Evolutionary conservation across 306 rosid genomes (phyloP).

Genomic region (Ceratonia siliqua): DNA sequence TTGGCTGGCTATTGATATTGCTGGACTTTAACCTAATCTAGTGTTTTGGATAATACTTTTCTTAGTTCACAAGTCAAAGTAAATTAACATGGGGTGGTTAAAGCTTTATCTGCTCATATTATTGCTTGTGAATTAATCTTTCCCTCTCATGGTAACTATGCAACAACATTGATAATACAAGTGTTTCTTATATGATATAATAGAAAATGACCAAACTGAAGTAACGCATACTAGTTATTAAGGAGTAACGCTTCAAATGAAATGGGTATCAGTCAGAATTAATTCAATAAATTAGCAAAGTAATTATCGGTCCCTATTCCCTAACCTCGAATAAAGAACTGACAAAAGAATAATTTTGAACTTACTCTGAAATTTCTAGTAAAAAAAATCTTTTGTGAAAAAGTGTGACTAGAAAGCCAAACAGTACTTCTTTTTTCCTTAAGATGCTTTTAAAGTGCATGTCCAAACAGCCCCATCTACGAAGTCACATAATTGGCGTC

Average conservation of each 20-base stretch:
- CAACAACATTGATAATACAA: too few species aligned
- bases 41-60: not conserved
- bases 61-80: conserved; percentile 1
- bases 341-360: not conserved
- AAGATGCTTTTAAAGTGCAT: not conserved
- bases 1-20: not conserved
- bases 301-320: not conserved
- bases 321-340: not conserved
- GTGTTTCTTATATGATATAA: too few species aligned
- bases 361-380: not conserved
- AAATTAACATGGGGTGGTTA: not conserved
- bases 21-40: not conserved
- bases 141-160: not conserved
- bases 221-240: not conserved
- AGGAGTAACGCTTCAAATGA: too few species aligned
- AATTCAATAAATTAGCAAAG: not conserved
- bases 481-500: not conserved
- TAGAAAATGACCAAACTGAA: not conserved
- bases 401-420: not conserved
- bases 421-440: not conserved
- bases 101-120: not conserved
- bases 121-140: not conserved
- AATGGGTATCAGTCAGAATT: too few species aligned
- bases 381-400: not conserved
- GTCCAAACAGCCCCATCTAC: not conserved